phyloP scores from a whole-genome alignment of 2,329 filamentous ascomycete species.

The Paecilomyces variotii region DNA sequence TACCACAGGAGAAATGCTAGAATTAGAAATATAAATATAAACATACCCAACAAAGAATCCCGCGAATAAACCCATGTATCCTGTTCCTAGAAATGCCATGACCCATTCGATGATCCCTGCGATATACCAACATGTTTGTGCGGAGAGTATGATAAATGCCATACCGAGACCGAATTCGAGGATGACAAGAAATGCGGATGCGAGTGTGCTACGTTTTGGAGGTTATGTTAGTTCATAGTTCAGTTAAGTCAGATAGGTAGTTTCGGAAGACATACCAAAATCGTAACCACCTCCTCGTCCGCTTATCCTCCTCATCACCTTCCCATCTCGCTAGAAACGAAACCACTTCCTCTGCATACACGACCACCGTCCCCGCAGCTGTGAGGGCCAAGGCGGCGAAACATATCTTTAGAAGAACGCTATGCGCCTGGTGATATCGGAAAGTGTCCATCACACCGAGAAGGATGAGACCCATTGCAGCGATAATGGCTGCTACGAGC shows the following conservation, averaged over 20 bases:
- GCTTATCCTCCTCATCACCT: conserved; percentile 8
- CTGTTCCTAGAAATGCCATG: conserved; percentile 13
- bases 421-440: conserved; percentile 11
- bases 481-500: background rate
- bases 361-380: conserved; percentile 13
- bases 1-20: background rate
- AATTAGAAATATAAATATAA: background rate
- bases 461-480: background rate
- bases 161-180: background rate
- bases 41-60: conserved; percentile 14
- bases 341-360: conserved; percentile 14
- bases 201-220: background rate
- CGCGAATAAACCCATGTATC: conserved; percentile 14
- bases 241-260: too few relatives aligned
- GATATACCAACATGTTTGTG: background rate
- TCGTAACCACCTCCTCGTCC: conserved; percentile 8
- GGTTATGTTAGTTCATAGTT: background rate
- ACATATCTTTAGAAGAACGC: conserved; percentile 12
- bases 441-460: conserved; percentile 2
- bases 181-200: background rate
- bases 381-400: conserved; percentile 14
- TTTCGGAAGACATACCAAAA: conserved; percentile 11
- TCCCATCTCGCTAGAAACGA: conserved; percentile 10
- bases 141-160: background rate
- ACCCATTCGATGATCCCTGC: conserved; percentile 15